Evolutionary conservation across 345 rosid genomes (phyloP), one percentile per base, ranked within the genome.

Genomic region (Populus euphratica): DNA sequence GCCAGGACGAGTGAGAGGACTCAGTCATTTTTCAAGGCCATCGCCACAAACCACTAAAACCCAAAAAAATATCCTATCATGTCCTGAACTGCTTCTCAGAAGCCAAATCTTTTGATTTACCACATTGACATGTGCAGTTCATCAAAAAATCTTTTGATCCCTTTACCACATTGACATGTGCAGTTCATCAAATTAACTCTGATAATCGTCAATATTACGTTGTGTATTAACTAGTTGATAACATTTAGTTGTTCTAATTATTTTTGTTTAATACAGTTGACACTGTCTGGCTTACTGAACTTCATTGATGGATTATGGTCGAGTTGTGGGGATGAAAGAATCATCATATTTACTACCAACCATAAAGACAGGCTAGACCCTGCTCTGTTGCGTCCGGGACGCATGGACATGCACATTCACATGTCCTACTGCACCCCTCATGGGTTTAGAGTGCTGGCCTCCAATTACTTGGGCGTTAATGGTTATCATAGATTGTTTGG

Each of bases 221-320:
- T 5, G 36, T 33, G 36, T 4, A 4, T 33, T 33, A 4, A 38
- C 39, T 38, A 38, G 39, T 7, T 38, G 39, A 38, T 38, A 38
- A 38, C 39, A 38, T 38, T 7, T 7, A 38, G 39, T 6, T 5
- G 39, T 38, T 5, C 36, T 38, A 2, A 41, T 8, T 59, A 14
- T n/a, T 17, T 36, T 23, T 64, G 5, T 14, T 50, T 65, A 12
- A 14, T 8, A 23, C 68, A 50, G 81, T 2, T 79, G 21, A 79
- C 77, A 36, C 70, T 69, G 6, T 79, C 78, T 10, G 74, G 65
- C 7, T 5, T 82, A 6, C 25, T 74, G 8, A 82, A 82, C 36
- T 78, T 74, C 49, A 52, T 82, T 33, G 84, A 82, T 67, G 85
- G 85, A 17, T 75, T 82, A 35, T 82, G 80, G 85, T 82, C 82